Evolutionary conservation across 2,329 filamentous ascomycete species (phyloP).

Genomic region (Ploettnerulaceae sp.): DNA sequence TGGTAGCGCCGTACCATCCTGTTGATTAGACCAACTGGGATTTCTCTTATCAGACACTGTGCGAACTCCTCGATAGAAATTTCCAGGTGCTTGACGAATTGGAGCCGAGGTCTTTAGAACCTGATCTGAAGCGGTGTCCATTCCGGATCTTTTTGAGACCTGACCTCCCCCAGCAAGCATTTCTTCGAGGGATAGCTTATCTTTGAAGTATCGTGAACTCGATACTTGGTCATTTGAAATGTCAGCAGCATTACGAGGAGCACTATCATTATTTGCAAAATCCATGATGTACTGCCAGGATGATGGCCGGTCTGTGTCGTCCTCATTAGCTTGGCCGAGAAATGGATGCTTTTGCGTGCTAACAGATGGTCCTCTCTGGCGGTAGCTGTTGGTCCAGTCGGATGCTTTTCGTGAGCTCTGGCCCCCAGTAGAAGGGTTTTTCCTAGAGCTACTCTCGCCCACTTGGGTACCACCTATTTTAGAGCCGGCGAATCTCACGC

Average conservation of each 20-base stretch:
- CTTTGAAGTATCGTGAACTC: not conserved
- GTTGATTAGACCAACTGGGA: not conserved
- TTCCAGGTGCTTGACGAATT: conserved; percentile 24
- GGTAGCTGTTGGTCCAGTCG: conserved; percentile 8
- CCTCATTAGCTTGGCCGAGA: not conserved
- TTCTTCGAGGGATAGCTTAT: not conserved
- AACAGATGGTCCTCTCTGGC: conserved; percentile 2
- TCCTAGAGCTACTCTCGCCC: not conserved
- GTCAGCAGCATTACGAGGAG: not conserved
- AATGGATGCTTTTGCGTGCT: conserved; percentile 2
- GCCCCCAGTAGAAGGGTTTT: not conserved
- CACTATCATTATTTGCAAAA: conserved; percentile 12
- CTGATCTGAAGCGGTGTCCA: not conserved
- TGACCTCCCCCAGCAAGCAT: not conserved
- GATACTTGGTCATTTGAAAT: too few species aligned
- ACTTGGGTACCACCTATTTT: not conserved
- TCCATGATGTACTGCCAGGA: conserved; percentile 20
- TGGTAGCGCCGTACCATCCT: conserved; percentile 2
- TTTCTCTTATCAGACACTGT: conserved; percentile 6
- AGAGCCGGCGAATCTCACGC: not conserved
- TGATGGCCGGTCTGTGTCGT: conserved; percentile 13
- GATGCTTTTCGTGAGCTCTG: not conserved
- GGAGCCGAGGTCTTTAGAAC: conserved; percentile 14
- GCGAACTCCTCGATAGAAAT: conserved; percentile 26
- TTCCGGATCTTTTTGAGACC: not conserved